A percentile compares a stretch with the other conserved stretches of the same genome.
phyloP scores from a whole-genome alignment of 2,329 filamentous ascomycete species.

The Verticillium zaregamsianum region DNA sequence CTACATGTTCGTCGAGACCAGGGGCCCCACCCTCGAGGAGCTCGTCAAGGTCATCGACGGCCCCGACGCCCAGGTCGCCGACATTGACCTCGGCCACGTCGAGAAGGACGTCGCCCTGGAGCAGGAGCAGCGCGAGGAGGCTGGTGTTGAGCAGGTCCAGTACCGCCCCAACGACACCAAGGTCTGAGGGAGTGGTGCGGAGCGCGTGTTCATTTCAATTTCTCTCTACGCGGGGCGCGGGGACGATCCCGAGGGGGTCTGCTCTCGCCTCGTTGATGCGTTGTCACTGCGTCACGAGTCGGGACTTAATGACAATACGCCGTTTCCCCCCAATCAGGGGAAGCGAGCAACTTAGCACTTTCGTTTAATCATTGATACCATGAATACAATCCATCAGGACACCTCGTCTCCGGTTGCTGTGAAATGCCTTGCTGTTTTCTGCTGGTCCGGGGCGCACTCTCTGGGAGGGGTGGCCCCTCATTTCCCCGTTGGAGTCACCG shows the following conservation, averaged over 20 bases:
- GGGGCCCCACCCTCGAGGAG: slow-evolving; percentile 62
- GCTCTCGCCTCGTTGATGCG: neutral
- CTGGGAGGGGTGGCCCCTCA: neutral
- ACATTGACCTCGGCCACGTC: slow-evolving; percentile 38
- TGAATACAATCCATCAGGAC: neutral
- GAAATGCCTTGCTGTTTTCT: neutral
- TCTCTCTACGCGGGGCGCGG: neutral
- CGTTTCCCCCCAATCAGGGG: neutral
- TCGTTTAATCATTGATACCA: neutral
- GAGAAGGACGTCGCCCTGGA: slow-evolving; percentile 31
- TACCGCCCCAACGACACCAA: neutral
- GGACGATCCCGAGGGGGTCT: neutral
- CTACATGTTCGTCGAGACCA: slow-evolving; percentile 56
- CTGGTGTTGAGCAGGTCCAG: neutral
- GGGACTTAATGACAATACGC: neutral
- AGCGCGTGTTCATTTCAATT: neutral
- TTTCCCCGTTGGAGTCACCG: neutral
- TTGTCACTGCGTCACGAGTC: neutral
- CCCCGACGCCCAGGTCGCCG: slow-evolving; percentile 45
- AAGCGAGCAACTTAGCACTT: neutral
- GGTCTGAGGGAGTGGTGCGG: neutral
- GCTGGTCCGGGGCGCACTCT: neutral
- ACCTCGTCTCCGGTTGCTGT: neutral
- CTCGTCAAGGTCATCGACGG: slow-evolving; percentile 65
- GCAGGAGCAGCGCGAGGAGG: neutral